phyloP scores from a whole-genome alignment of 163 green algal genomes.

The Volvox carteri region DNA sequence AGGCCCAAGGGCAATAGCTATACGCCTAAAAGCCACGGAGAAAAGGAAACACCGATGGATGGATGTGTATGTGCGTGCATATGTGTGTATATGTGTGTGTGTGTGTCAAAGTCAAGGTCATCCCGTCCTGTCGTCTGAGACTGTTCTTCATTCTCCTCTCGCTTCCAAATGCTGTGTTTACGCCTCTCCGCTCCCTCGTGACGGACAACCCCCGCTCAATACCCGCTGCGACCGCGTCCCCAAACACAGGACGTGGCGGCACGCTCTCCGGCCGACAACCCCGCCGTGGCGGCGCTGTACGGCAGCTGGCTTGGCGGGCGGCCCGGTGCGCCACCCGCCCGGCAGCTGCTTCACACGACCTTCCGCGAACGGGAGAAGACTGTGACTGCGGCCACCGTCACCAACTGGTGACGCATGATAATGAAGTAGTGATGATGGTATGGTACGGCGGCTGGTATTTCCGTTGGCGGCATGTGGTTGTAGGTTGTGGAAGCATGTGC shows the following conservation, averaged over 20 bases:
- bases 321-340: slow-evolving; percentile 58
- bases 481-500: no score
- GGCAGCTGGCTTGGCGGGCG: slow-evolving; percentile 45
- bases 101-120: no score
- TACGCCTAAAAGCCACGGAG: no score
- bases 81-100: no score
- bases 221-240: no score
- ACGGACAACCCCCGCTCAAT: background rate
- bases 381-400: slow-evolving; percentile 19
- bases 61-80: no score
- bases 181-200: background rate
- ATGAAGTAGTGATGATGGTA: no score
- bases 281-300: slow-evolving; percentile 70
- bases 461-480: no score
- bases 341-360: slow-evolving; percentile 76
- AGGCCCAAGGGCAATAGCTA: no score
- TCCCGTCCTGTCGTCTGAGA: no score
- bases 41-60: no score
- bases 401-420: slow-evolving; percentile 54
- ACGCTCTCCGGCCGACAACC: slow-evolving; percentile 57
- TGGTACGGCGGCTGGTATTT: no score
- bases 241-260: slow-evolving; percentile 42
- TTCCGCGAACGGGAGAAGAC: slow-evolving; percentile 72
- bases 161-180: background rate
- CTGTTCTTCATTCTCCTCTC: background rate